Percentiles rank a stretch among this genome's conserved stretches.
Evolutionary conservation across 768 basidiomycete genomes (phyloP).

Genomic region (Mycena kentingensis): DNA sequence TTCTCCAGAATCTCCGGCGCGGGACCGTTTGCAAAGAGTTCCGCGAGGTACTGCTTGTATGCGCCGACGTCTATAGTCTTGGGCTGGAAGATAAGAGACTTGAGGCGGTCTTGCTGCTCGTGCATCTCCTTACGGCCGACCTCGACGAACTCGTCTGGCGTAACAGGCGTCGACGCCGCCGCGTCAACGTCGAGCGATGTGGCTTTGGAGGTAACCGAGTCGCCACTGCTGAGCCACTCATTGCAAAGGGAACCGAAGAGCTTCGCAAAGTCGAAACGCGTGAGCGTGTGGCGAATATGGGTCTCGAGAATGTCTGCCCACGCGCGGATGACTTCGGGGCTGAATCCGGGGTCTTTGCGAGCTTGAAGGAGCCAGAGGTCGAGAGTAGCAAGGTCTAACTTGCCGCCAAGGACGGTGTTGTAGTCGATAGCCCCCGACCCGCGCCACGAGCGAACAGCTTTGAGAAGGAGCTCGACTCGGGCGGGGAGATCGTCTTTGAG

Average conservation of each 20-base stretch:
- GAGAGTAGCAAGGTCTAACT: neutral
- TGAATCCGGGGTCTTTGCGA: conserved; percentile 9
- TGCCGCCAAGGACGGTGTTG: neutral
- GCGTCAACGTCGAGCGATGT: neutral
- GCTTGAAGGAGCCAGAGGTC: conserved; percentile 3
- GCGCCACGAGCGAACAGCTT: conserved; percentile 1
- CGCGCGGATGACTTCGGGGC: neutral
- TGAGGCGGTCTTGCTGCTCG: conserved; percentile 39
- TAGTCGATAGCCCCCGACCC: conserved; percentile 2
- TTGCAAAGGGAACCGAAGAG: conserved; percentile 23
- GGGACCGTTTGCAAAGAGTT: conserved; percentile 39
- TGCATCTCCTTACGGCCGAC: conserved; percentile 9
- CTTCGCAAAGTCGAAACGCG: conserved; percentile 22
- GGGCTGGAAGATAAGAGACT: conserved; percentile 43
- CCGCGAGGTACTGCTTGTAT: conserved; percentile 37
- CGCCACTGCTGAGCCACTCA: conserved; percentile 24
- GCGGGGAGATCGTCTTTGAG: neutral
- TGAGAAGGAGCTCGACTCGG: neutral
- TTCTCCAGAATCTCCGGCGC: conserved; percentile 31
- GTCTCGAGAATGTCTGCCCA: conserved; percentile 19
- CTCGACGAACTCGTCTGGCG: conserved; percentile 1
- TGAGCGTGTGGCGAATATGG: conserved; percentile 16
- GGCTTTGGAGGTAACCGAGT: conserved; percentile 8
- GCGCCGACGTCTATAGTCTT: conserved; percentile 34
- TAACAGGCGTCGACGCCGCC: neutral